These are phyloP conservation scores for Pichia sp. DNA, from an alignment of 1,139 yeast species.

Conservation along the genomic window DNA sequence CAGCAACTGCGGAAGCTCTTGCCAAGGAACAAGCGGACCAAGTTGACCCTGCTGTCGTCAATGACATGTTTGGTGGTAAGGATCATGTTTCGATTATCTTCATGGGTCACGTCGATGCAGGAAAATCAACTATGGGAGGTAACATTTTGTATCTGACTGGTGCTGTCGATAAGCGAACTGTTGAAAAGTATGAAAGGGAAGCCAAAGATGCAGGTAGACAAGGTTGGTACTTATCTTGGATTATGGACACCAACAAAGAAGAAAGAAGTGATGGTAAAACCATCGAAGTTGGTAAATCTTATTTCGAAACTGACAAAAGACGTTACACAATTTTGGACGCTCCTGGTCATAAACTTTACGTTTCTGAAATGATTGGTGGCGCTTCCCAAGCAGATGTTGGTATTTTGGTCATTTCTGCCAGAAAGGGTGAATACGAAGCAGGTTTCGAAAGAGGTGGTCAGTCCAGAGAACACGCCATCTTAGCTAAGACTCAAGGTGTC, in stretches of 20 bases:
- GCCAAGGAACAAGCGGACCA: conserved; percentile 76
- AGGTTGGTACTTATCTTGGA: conserved; percentile 99
- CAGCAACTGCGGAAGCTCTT: conserved; percentile 28
- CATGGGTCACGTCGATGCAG: conserved; percentile 99
- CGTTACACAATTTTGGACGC: conserved; percentile 91
- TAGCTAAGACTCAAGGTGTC: conserved; percentile 89
- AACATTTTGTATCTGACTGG: conserved; percentile 89
- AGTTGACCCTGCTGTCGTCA: conserved; percentile 82
- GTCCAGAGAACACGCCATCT: conserved; percentile 90
- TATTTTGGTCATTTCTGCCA: conserved; percentile 84
- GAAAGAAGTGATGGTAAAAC: conserved; percentile 98
- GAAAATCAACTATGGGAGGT: conserved; percentile 99
- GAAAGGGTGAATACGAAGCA: conserved; percentile 93
- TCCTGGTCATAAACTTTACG: conserved; percentile 97
- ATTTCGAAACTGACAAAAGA: conserved; percentile 94
- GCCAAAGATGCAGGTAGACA: conserved; percentile 98
- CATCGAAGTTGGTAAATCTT: conserved; percentile 91
- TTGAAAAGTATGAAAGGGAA: conserved; percentile 97
- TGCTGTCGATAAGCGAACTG: conserved; percentile 95
- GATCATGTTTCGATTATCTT: conserved; percentile 94
- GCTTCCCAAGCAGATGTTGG: conserved; percentile 93
- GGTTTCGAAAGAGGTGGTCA: conserved; percentile 93
- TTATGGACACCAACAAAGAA: conserved; percentile 88
- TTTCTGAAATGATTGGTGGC: conserved; percentile 93
- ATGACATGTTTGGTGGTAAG: conserved; percentile 93